Conservation (phyloP, 108 stramenopile species). For the Nitzschia sp. region DNA sequence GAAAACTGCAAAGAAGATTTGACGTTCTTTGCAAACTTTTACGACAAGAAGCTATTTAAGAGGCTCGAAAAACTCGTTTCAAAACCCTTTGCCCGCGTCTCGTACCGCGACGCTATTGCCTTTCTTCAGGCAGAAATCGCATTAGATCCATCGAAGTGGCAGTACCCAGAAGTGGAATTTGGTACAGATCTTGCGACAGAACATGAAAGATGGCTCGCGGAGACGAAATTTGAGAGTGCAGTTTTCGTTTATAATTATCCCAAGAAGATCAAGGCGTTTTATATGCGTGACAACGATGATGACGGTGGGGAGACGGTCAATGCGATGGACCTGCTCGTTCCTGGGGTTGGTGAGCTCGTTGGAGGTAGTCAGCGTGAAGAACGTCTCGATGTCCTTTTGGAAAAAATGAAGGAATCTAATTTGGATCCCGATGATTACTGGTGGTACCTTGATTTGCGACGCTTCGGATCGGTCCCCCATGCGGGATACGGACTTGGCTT, state of each 20-base stretch:
- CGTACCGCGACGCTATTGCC: conserved; percentile 90
- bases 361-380: conserved; percentile 98
- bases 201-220: conserved; percentile 97
- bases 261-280: conserved; percentile 97
- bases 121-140: conserved; percentile 93
- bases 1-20: conserved; percentile 88
- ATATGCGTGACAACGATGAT: conserved; percentile 98
- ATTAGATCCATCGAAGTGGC: conserved; percentile 95
- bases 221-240: conserved; percentile 87
- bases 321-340: conserved; percentile 98
- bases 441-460: conserved; percentile 95
- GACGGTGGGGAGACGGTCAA: conserved; percentile 96
- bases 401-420: conserved; percentile 88
- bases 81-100: conserved; percentile 84
- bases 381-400: conserved; percentile 86
- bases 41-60: conserved; percentile 82
- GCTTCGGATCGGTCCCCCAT: conserved; percentile 97
- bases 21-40: conserved; percentile 91
- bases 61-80: conserved; percentile 76
- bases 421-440: conserved; percentile 94
- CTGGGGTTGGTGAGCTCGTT: conserved; percentile 98
- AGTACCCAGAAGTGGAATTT: conserved; percentile 96
- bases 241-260: conserved; percentile 99
- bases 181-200: conserved; percentile 97
- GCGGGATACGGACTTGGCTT: conserved; percentile 99